Evolutionary conservation across 2,329 filamentous ascomycete genomes (phyloP).

Genomic region (Exophiala phaeomuriformis): DNA sequence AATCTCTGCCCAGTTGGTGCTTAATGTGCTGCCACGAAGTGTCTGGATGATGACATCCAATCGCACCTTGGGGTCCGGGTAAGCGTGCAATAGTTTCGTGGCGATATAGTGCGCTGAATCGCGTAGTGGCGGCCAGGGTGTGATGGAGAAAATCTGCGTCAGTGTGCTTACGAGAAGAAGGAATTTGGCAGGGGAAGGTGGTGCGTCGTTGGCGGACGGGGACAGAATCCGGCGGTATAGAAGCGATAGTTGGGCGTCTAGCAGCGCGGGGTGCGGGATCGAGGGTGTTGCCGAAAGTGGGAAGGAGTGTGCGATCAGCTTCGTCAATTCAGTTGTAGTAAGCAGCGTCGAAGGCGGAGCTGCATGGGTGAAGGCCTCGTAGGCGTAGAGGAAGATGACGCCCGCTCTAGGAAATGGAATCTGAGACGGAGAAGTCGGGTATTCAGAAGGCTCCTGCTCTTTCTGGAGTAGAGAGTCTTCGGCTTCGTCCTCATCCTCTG

Average conservation of each 20-base stretch:
- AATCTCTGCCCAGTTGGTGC: slow-evolving; percentile 22
- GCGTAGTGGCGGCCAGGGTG: slow-evolving; percentile 20
- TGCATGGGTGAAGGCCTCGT: slow-evolving; percentile 11
- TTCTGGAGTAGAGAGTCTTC: slow-evolving; percentile 8
- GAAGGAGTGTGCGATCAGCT: slow-evolving; percentile 18
- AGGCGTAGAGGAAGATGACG: slow-evolving; percentile 20
- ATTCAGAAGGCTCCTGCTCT: slow-evolving; percentile 24
- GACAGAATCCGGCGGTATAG: slow-evolving; percentile 14
- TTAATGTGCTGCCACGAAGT: slow-evolving; percentile 17
- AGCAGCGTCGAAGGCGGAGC: slow-evolving; percentile 3
- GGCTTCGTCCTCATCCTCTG: slow-evolving; percentile 6
- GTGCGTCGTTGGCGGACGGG: slow-evolving; percentile 3
- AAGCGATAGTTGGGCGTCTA: slow-evolving; percentile 19
- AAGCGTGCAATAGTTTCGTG: slow-evolving; percentile 21
- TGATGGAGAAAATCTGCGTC: slow-evolving; percentile 24
- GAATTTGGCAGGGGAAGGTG: slow-evolving; percentile 18
- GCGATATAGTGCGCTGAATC: slow-evolving; percentile 24
- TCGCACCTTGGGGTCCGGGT: slow-evolving; percentile 16
- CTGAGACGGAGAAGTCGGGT: slow-evolving; percentile 25
- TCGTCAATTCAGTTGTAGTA: slow-evolving; percentile 15
- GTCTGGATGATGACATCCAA: slow-evolving; percentile 23
- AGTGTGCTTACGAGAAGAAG: slow-evolving; percentile 21
- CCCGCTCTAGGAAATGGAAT: slow-evolving; percentile 25
- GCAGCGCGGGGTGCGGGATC: slow-evolving; percentile 15
- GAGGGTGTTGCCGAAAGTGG: slow-evolving; percentile 17